Evolutionary conservation across 805 yeast genomes (phyloP).

Genomic region (Diddensiella santjacobensis): DNA sequence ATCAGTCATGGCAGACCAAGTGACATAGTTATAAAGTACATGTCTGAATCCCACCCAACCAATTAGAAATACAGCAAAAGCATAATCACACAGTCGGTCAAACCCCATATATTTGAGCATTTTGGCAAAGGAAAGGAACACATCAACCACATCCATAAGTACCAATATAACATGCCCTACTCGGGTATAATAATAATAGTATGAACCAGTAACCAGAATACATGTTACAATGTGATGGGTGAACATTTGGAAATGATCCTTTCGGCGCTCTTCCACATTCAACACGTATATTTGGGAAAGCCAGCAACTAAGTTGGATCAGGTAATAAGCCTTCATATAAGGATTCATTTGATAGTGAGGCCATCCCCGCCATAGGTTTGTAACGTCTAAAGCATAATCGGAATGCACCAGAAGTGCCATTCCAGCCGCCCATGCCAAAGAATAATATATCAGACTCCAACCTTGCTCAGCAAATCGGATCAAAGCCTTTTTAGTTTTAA

Average conservation of each 20-base stretch:
- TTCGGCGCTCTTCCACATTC: slow-evolving; percentile 72
- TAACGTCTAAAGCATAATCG: slow-evolving; percentile 56
- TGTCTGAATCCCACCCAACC: slow-evolving; percentile 74
- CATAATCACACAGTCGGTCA: slow-evolving; percentile 55
- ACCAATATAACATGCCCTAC: slow-evolving; percentile 75
- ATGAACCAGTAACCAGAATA: slow-evolving; percentile 63
- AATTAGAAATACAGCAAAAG: slow-evolving; percentile 63
- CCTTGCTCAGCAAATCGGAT: slow-evolving; percentile 83
- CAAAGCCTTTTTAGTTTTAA: slow-evolving; percentile 47
- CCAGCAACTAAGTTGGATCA: slow-evolving; percentile 74
- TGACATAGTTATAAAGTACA: slow-evolving; percentile 63
- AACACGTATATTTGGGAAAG: slow-evolving; percentile 73
- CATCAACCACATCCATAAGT: slow-evolving; percentile 82
- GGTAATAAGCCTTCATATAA: slow-evolving; percentile 62
- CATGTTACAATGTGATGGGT: slow-evolving; percentile 83
- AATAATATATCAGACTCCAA: slow-evolving; percentile 66
- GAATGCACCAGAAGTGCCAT: slow-evolving; percentile 53
- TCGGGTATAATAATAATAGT: slow-evolving; percentile 64
- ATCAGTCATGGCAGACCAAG: slow-evolving; percentile 53
- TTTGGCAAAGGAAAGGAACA: slow-evolving; percentile 67
- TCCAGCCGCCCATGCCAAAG: slow-evolving; percentile 54
- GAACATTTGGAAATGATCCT: slow-evolving; percentile 84
- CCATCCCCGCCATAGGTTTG: slow-evolving; percentile 62
- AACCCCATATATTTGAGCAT: slow-evolving; percentile 69
- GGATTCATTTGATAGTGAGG: slow-evolving; percentile 61